A percentile compares a stretch with the other conserved stretches of the same genome.
Conservation (phyloP, 768 basidiomycete species). For the Leccinum sublutescens region DNA sequence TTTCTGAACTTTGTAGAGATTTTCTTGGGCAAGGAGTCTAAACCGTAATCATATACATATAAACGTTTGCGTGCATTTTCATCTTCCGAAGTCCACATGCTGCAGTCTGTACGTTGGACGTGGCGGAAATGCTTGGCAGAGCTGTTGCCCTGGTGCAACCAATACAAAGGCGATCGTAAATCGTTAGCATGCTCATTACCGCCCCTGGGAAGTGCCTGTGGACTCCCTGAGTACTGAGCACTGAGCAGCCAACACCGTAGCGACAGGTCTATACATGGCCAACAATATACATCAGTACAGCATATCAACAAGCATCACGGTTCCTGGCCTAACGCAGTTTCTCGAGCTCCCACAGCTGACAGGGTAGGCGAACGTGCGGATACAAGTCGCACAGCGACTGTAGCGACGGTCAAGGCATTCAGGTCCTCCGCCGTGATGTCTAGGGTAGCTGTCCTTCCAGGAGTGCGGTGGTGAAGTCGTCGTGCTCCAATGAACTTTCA, state of each 20-base stretch:
- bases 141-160: too few relatives aligned
- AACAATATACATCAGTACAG: background rate
- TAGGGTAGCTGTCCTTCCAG: background rate
- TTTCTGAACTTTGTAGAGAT: too few relatives aligned
- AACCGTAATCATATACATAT: too few relatives aligned
- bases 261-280: background rate
- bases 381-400: background rate
- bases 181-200: background rate
- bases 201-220: background rate
- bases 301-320: background rate
- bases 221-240: background rate
- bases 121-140: too few relatives aligned
- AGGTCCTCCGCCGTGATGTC: slow-evolving; percentile 11
- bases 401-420: background rate
- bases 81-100: too few relatives aligned
- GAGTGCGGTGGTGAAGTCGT: slow-evolving; percentile 12
- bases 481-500: background rate
- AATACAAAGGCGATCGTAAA: too few relatives aligned
- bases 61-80: too few relatives aligned
- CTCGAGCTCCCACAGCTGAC: background rate
- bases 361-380: background rate
- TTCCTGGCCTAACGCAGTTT: background rate
- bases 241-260: background rate
- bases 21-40: too few relatives aligned
- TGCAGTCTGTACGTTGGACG: too few relatives aligned